phyloP scores from a whole-genome alignment of 768 basidiomycete species.

The Mycena leptocephala region DNA sequence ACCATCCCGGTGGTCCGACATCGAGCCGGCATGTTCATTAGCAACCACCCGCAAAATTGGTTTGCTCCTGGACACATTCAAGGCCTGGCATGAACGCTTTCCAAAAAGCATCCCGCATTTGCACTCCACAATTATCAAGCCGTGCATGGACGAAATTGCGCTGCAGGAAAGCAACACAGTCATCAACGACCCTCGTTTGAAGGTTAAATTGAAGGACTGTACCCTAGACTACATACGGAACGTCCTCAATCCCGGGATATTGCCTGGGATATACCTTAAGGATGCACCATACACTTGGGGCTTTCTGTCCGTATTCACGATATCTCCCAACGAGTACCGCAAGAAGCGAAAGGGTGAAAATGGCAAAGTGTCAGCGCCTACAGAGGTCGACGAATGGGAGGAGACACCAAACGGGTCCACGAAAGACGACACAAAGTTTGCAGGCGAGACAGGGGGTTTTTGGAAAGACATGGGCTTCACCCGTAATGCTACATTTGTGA shows the following conservation, averaged over 20 bases:
- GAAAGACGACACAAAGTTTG: slow-evolving; percentile 2
- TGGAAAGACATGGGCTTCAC: slow-evolving; percentile 34
- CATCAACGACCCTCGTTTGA: slow-evolving; percentile 19
- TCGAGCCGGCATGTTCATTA: slow-evolving; percentile 16
- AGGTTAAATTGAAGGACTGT: slow-evolving; percentile 13
- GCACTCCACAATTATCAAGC: not conserved
- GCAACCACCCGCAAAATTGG: not conserved
- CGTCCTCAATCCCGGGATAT: slow-evolving; percentile 5
- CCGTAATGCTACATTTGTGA: slow-evolving; percentile 42
- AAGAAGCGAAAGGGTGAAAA: not conserved
- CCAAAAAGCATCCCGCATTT: slow-evolving; percentile 9
- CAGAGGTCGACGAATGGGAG: slow-evolving; percentile 27
- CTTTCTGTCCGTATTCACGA: slow-evolving; percentile 1
- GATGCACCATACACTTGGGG: slow-evolving; percentile 13
- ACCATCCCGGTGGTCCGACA: not conserved
- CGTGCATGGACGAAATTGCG: slow-evolving; percentile 25
- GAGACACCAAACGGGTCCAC: not conserved
- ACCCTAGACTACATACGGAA: not conserved
- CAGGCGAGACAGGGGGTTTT: slow-evolving; percentile 15
- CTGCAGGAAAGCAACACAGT: slow-evolving; percentile 24
- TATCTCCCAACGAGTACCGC: slow-evolving; percentile 10
- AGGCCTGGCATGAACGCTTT: slow-evolving; percentile 12
- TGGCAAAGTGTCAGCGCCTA: not conserved
- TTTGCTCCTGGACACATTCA: slow-evolving; percentile 10
- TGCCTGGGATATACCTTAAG: not conserved